Conservation (phyloP, 2,329 filamentous ascomycete species). For the Colletotrichum cereale region DNA sequence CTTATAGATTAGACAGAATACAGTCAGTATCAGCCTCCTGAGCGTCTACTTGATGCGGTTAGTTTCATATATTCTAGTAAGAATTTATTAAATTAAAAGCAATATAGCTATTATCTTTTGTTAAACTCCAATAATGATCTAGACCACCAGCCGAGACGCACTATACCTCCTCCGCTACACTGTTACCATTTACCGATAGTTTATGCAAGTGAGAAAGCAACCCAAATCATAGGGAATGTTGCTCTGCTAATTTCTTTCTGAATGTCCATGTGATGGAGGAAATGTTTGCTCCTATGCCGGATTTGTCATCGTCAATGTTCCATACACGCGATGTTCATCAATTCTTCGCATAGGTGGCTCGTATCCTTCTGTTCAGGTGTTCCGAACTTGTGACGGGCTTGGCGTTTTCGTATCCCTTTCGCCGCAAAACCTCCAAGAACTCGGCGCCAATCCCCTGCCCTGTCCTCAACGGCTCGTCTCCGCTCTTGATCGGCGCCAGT, state of each 20-base stretch:
- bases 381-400: constrained; percentile 35
- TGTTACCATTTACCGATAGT: neutral
- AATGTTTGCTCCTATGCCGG: neutral
- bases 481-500: constrained; percentile 24
- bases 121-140: too few relatives aligned
- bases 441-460: neutral
- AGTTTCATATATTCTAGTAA: too few relatives aligned
- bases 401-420: constrained; percentile 37
- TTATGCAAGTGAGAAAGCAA: neutral
- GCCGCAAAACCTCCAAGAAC: constrained; percentile 34
- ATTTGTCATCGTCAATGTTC: too few relatives aligned
- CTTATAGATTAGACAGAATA: too few relatives aligned
- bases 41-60: too few relatives aligned
- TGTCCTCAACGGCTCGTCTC: neutral
- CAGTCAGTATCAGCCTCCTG: too few relatives aligned
- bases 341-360: constrained; percentile 29
- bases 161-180: neutral
- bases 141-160: too few relatives aligned
- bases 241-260: neutral
- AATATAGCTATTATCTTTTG: too few relatives aligned
- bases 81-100: too few relatives aligned
- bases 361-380: constrained; percentile 37
- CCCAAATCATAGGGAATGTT: too few relatives aligned
- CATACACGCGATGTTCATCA: neutral
- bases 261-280: neutral